These are phyloP conservation scores for Stemphylium vesicarium DNA, from an alignment of 2,329 filamentous ascomycete genomes.

Conservation along the genomic window DNA sequence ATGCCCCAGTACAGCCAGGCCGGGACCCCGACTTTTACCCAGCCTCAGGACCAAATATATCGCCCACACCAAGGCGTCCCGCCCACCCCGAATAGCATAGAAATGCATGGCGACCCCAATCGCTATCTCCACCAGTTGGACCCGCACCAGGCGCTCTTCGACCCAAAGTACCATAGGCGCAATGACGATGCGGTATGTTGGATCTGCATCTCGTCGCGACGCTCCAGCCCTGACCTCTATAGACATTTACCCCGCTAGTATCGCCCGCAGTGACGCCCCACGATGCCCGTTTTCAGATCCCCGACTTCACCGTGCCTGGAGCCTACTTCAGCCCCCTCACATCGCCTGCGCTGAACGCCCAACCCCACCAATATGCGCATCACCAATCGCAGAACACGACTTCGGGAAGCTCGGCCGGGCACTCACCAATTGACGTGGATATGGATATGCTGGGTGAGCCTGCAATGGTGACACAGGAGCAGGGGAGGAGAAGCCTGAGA, in stretches of 20 bases:
- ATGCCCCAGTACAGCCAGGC: conserved; percentile 43
- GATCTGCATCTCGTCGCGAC: background rate
- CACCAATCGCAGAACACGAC: conserved; percentile 52
- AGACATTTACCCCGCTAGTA: conserved; percentile 80
- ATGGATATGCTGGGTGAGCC: conserved; percentile 53
- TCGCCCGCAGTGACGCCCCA: conserved; percentile 85
- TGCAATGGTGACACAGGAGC: conserved; percentile 48
- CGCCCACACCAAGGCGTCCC: conserved; percentile 69
- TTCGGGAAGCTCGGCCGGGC: conserved; percentile 57
- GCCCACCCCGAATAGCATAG: conserved; percentile 80
- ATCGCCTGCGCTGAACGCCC: conserved; percentile 78
- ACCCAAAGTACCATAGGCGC: conserved; percentile 67
- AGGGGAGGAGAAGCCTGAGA: conserved; percentile 46
- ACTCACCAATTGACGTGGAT: conserved; percentile 56
- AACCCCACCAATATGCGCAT: conserved; percentile 54
- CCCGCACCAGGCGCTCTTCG: conserved; percentile 67
- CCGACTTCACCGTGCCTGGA: conserved; percentile 67
- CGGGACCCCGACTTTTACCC: conserved; percentile 46
- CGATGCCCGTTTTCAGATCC: conserved; percentile 68
- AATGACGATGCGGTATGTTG: conserved; percentile 71
- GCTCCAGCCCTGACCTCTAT: conserved; percentile 53
- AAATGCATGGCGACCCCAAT: conserved; percentile 68
- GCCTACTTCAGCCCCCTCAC: conserved; percentile 85
- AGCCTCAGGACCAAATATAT: conserved; percentile 52
- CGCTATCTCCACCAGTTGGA: conserved; percentile 63